Evolutionary conservation across 768 basidiomycete genomes (phyloP), one percentile per base, ranked within the genome.

Genomic region (Kwoniella bestiolae): DNA sequence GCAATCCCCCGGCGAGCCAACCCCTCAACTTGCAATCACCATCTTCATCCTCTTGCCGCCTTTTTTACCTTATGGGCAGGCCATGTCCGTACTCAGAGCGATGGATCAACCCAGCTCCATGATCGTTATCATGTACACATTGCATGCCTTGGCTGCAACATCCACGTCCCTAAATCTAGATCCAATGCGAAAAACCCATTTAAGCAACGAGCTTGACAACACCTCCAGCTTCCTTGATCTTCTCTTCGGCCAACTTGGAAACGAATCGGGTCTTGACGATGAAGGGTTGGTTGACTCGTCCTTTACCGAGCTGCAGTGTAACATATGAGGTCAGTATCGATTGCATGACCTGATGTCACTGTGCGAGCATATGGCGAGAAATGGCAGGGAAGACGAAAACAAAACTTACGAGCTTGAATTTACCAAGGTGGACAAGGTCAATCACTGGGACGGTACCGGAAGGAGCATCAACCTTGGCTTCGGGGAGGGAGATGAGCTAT

Each of bases 211-310:
- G 86, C 83, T 88, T 88, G 74, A 99, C 92, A 78, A 95, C 94
- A 79, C 88, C 91, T n/a, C 90, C 90, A 50, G 90, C 85, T 51
- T 79, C 82, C 47, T 66, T 80, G 77, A 91, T 86, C 79, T 85
- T 86, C 78, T 85, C 84, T 82, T 92, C 90, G 32, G 94, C 94
- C 78, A 86, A 89, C 73, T 83, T 85, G 45, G 93, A 95, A 59
- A 97, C 94, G 79, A 89, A 95, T 69, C 96, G 93, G 60, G 96
- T 94, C 86, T 98, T 98, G 76, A 99, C 91, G 79, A 99, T 98
- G 85, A 93, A 92, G 16, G 96, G 96, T 55, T 78, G 74, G 78
- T 68, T 70, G 72, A 98, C 86, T 72, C 92, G 82, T 84, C 96
- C 96, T 80, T 94, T 97, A 80, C 94, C 96, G 84, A 99, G 84